Evolutionary conservation across 1,139 yeast genomes (phyloP).

Genomic region (Zygosaccharomyces pseudobailii): DNA sequence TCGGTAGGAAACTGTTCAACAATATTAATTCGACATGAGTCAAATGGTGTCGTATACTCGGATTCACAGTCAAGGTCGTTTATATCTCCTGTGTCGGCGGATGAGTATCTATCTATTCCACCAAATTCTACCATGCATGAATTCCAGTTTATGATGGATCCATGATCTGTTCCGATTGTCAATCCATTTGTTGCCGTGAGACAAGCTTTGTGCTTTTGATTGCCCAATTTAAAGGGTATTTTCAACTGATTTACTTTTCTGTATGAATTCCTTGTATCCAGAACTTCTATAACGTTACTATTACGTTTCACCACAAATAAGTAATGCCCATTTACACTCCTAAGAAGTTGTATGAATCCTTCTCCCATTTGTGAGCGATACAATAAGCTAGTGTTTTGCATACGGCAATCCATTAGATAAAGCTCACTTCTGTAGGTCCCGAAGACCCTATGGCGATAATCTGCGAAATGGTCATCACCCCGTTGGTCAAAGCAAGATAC

Average conservation of each 20-base stretch:
- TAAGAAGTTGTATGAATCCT: constrained; percentile 27
- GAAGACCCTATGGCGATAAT: constrained; percentile 4
- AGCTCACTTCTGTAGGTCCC: constrained; percentile 31
- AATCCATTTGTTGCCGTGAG: constrained; percentile 20
- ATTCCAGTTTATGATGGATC: constrained; percentile 23
- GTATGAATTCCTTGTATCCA: constrained; percentile 21
- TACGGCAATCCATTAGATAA: constrained; percentile 21
- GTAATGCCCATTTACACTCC: constrained; percentile 27
- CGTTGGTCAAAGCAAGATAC: constrained; percentile 27
- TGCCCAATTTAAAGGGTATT: constrained; percentile 21
- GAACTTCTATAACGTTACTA: constrained; percentile 20
- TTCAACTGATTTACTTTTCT: constrained; percentile 15
- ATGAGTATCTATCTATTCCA: constrained; percentile 16
- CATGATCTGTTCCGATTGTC: constrained; percentile 21
- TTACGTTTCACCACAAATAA: constrained; percentile 25
- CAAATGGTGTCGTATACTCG: constrained; percentile 1
- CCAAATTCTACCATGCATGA: constrained; percentile 28
- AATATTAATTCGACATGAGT: constrained; percentile 17
- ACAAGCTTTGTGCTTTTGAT: constrained; percentile 25
- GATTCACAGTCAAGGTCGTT: constrained; percentile 6
- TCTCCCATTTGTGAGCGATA: constrained; percentile 9
- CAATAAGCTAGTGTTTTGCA: constrained; percentile 1
- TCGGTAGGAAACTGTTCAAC: constrained; percentile 19
- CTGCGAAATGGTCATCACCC: constrained; percentile 5
- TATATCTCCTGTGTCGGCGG: not conserved